Percentiles rank a stretch among this genome's conserved stretches.
Evolutionary conservation across 345 rosid species (phyloP).

Genomic region (Populus deltoides): DNA sequence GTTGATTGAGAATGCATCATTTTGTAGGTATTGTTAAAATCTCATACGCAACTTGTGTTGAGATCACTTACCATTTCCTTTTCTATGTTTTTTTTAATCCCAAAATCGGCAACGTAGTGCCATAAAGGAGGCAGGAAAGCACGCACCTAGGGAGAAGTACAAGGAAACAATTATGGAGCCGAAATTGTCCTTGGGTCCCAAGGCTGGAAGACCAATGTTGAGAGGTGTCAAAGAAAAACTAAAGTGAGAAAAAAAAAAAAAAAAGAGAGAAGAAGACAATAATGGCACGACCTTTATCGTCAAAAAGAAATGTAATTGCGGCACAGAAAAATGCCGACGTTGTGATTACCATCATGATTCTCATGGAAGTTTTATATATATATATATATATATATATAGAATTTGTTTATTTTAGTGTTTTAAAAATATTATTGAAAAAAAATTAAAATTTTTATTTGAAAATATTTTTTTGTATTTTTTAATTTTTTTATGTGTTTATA

Average conservation of each 20-base stretch:
- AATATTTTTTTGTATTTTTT: too few relatives aligned
- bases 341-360: conserved; percentile 27
- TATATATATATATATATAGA: too few relatives aligned
- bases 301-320: conserved; percentile 2
- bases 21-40: too few relatives aligned
- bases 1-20: too few relatives aligned
- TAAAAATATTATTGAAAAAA: too few relatives aligned
- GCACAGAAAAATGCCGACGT: conserved; percentile 29
- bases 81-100: too few relatives aligned
- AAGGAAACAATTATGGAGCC: background rate
- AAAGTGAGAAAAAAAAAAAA: background rate
- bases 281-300: conserved; percentile 20
- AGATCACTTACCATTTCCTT: too few relatives aligned
- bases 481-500: fast-evolving
- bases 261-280: background rate
- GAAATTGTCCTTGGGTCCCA: conserved; percentile 12
- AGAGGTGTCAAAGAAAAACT: conserved; percentile 1
- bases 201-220: conserved; percentile 5
- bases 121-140: background rate
- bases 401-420: too few relatives aligned
- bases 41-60: too few relatives aligned
- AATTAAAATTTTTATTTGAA: too few relatives aligned
- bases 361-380: background rate
- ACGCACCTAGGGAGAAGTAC: background rate
- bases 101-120: background rate